Conservation (phyloP, 1,139 yeast genomes). For the Ogataea hybrid region DNA sequence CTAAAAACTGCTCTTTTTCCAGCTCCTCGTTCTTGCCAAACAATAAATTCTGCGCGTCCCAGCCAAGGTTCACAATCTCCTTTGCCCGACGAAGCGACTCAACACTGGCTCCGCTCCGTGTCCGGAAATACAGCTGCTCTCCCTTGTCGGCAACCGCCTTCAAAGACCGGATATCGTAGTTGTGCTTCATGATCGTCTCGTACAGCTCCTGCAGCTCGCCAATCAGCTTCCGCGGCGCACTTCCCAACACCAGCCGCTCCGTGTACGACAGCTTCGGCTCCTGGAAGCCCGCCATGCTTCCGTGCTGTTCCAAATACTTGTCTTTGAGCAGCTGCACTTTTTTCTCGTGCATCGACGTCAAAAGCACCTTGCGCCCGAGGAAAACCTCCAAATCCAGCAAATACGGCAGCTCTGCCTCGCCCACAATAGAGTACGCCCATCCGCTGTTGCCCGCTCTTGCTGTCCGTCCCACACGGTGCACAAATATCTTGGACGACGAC, state of each 20-base stretch:
- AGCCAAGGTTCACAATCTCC: conserved; percentile 72
- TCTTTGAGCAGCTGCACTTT: conserved; percentile 51
- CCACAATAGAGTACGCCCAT: conserved; percentile 92
- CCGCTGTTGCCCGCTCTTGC: conserved; percentile 99
- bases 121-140: conserved; percentile 80
- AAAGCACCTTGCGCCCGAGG: conserved; percentile 74
- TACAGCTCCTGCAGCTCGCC: conserved; percentile 75
- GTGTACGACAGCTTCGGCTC: conserved; percentile 68
- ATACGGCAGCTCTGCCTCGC: conserved; percentile 86
- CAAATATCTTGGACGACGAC: conserved; percentile 86
- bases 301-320: conserved; percentile 40
- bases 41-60: conserved; percentile 85
- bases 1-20: conserved; percentile 73
- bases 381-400: conserved; percentile 87
- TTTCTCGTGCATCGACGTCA: conserved; percentile 68
- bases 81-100: conserved; percentile 85
- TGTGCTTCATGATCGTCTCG: conserved; percentile 55
- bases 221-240: conserved; percentile 68
- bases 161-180: conserved; percentile 68
- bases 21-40: conserved; percentile 73
- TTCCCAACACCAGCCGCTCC: conserved; percentile 77
- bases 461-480: conserved; percentile 98
- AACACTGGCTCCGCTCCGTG: conserved; percentile 81
- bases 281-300: conserved; percentile 33
- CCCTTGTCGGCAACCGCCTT: conserved; percentile 80